Conservation (phyloP, 2,329 filamentous ascomycete genomes). For the Tolypocladium tropicale region DNA sequence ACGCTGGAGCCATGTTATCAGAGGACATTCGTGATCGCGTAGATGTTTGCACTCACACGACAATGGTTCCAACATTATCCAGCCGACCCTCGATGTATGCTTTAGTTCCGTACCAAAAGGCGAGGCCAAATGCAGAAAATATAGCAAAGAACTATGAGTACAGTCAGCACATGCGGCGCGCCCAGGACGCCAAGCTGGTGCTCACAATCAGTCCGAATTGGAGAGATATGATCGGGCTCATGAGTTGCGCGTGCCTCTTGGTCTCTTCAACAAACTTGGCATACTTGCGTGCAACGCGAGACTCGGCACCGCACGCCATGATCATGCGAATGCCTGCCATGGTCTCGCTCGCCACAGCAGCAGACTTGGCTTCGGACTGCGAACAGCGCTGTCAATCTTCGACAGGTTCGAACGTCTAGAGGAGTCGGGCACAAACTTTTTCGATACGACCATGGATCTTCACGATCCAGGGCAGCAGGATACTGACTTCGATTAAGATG, state of each 20-base stretch:
- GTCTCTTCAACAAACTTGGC: constrained; percentile 44
- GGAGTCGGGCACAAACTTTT: constrained; percentile 15
- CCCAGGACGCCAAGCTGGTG: neutral
- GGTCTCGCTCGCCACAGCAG: constrained; percentile 50
- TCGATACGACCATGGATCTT: constrained; percentile 36
- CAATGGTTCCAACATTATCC: constrained; percentile 38
- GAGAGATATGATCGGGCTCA: constrained; percentile 37
- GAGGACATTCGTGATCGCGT: neutral
- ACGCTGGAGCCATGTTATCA: constrained; percentile 21
- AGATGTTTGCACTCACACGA: constrained; percentile 32
- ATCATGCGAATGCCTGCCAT: constrained; percentile 52
- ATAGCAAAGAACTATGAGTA: constrained; percentile 41
- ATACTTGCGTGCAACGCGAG: constrained; percentile 42
- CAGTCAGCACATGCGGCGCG: constrained; percentile 5
- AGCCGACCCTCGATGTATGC: constrained; percentile 36
- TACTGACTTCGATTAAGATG: constrained; percentile 36
- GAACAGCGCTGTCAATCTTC: neutral
- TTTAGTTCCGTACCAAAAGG: constrained; percentile 54
- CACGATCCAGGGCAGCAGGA: constrained; percentile 44
- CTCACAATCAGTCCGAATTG: constrained; percentile 41
- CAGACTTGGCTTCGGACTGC: constrained; percentile 44
- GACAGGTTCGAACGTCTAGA: neutral
- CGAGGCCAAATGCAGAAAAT: constrained; percentile 42
- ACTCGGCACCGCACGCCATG: constrained; percentile 51
- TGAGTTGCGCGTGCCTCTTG: constrained; percentile 35